phyloP scores from a whole-genome alignment of 768 basidiomycete species.

The Russula sp. region DNA sequence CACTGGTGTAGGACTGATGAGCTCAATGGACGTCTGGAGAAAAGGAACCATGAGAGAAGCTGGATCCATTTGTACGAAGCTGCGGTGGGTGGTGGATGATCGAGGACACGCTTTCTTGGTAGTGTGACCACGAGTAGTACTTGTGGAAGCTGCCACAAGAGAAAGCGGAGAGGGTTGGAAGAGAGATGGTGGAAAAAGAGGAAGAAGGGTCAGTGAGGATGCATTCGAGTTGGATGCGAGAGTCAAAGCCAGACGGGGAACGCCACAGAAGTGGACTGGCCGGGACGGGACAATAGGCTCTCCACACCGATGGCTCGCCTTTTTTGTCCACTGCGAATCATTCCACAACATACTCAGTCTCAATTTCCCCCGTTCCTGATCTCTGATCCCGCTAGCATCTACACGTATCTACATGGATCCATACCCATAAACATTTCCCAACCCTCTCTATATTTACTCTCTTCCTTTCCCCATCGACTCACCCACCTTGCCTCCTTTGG shows the following conservation, averaged over 20 bases:
- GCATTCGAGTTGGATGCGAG: not conserved
- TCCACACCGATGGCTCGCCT: not conserved
- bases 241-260: not conserved
- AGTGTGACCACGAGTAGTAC: not conserved
- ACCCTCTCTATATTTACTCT: too few relatives aligned
- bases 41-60: not conserved
- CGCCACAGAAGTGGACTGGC: not conserved
- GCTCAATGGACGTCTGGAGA: not conserved
- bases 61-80: conserved; percentile 15
- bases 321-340: too few relatives aligned
- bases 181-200: not conserved
- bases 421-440: not conserved
- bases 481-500: too few relatives aligned
- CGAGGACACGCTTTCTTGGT: not conserved
- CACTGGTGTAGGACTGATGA: not conserved
- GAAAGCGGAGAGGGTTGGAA: not conserved
- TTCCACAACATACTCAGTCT: too few relatives aligned
- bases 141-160: not conserved
- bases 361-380: not conserved
- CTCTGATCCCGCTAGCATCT: not conserved
- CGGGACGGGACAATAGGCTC: not conserved
- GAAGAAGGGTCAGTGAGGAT: not conserved
- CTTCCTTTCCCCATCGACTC: too few relatives aligned
- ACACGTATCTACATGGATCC: conserved; percentile 14
- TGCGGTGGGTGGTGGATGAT: not conserved